Conservation (phyloP, 2,329 filamentous ascomycete species). For the Penicillium vulpinum region DNA sequence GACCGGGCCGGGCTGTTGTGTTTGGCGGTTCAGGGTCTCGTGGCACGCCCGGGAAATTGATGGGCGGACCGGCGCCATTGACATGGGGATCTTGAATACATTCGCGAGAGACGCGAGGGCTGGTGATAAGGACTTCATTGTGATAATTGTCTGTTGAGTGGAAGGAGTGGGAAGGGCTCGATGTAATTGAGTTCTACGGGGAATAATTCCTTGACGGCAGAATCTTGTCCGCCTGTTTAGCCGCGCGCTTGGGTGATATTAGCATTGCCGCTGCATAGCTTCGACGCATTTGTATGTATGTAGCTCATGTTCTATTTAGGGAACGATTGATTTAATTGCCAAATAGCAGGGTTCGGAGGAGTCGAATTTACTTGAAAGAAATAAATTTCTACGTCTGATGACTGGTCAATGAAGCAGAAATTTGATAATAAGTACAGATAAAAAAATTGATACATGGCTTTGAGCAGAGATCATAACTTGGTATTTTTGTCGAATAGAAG, state of each 20-base stretch:
- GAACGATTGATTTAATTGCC: too few species aligned
- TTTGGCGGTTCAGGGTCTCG: conserved; percentile 22
- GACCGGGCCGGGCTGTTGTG: conserved; percentile 22
- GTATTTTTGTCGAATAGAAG: background rate
- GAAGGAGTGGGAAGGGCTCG: conserved; percentile 14
- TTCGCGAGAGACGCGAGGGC: conserved; percentile 47
- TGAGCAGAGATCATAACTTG: background rate
- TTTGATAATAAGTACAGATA: background rate
- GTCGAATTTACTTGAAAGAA: too few species aligned
- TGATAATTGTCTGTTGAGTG: conserved; percentile 23
- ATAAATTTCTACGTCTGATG: background rate
- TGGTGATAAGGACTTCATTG: conserved; percentile 41
- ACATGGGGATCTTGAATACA: conserved; percentile 46
- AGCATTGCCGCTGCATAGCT: background rate
- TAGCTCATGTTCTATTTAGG: background rate
- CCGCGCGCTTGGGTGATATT: conserved; percentile 22
- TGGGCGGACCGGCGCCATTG: conserved; percentile 31
- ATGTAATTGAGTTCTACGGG: conserved; percentile 17
- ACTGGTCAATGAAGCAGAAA: background rate
- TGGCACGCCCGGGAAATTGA: conserved; percentile 24
- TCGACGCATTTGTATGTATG: background rate
- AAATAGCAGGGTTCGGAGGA: too few species aligned
- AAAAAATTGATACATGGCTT: background rate
- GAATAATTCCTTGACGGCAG: conserved; percentile 28
- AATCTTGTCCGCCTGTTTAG: conserved; percentile 25